Conservation (phyloP, 2,329 filamentous ascomycete genomes). For the Dactylella cylindrospora region DNA sequence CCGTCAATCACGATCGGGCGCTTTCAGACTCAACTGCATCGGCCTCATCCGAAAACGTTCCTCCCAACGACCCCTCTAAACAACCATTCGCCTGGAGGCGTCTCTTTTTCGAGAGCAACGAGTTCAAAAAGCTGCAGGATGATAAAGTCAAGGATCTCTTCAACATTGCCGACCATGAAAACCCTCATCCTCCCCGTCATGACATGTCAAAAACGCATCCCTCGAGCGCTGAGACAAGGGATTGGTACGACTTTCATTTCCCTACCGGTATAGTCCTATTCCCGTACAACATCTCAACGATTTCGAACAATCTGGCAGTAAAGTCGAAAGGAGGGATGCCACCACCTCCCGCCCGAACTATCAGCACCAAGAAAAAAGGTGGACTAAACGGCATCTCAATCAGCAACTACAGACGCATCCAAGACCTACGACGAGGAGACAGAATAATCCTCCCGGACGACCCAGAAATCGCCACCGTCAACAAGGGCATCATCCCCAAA, state of each 20-base stretch:
- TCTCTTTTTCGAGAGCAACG: conserved; percentile 12
- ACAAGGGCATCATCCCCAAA: conserved; percentile 23
- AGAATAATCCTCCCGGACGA: conserved; percentile 32
- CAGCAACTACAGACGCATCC: conserved; percentile 29
- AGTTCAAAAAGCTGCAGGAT: conserved; percentile 21
- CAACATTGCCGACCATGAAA: conserved; percentile 12
- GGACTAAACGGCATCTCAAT: conserved; percentile 16
- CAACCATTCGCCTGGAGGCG: conserved; percentile 31
- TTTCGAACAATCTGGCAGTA: conserved; percentile 1
- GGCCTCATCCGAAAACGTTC: conserved; percentile 1
- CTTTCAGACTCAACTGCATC: too few species aligned
- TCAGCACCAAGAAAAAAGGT: conserved; percentile 14
- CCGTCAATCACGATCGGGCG: too few species aligned
- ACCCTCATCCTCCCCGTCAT: conserved; percentile 16
- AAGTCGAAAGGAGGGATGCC: too few species aligned
- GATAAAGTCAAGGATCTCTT: conserved; percentile 30
- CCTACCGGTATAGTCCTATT: conserved; percentile 33
- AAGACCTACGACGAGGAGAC: conserved; percentile 32
- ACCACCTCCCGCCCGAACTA: neutral
- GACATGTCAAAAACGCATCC: conserved; percentile 12
- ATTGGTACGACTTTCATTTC: conserved; percentile 39
- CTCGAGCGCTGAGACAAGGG: conserved; percentile 8
- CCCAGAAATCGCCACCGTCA: conserved; percentile 19
- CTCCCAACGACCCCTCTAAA: conserved; percentile 1
- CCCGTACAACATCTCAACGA: conserved; percentile 14